Conservation (phyloP, 176 grass and related monocot species). For the Alopecurus myosuroides region DNA sequence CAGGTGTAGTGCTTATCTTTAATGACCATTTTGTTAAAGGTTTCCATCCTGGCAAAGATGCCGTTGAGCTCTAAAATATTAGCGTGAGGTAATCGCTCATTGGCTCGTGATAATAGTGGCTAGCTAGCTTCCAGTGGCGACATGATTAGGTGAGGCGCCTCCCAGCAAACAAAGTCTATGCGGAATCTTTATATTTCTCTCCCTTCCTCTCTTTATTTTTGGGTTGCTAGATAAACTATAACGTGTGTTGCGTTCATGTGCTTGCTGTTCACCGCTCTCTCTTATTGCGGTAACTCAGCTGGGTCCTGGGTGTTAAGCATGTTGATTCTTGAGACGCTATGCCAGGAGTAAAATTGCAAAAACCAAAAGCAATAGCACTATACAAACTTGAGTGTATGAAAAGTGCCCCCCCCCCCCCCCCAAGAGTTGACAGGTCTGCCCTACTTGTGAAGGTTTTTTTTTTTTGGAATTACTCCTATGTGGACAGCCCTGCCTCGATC, state of each 20-base stretch:
- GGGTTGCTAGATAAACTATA: constrained; percentile 16
- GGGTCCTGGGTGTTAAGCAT: constrained; percentile 1
- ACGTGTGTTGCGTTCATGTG: constrained; percentile 8
- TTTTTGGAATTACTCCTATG: neutral
- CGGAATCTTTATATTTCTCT: constrained; percentile 23
- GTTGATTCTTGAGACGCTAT: neutral
- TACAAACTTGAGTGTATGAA: no score
- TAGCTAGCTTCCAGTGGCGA: constrained; percentile 35
- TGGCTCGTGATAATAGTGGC: constrained; percentile 35
- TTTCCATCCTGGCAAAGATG: constrained; percentile 52
- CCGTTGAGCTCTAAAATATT: constrained; percentile 42
- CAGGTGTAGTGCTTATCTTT: constrained; percentile 57
- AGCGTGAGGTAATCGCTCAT: constrained; percentile 1
- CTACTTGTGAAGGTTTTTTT: no score
- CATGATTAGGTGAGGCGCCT: constrained; percentile 53
- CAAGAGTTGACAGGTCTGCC: no score
- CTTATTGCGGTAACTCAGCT: neutral
- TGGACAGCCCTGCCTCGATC: neutral
- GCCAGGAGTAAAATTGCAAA: neutral
- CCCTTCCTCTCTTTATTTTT: neutral
- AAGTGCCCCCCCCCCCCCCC: no score
- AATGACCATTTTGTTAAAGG: constrained; percentile 34
- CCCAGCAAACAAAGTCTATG: constrained; percentile 47
- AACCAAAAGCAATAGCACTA: no score
- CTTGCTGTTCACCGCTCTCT: neutral